Conservation (phyloP, 108 stramenopile genomes). For the Nannochloropsis gaditana region DNA sequence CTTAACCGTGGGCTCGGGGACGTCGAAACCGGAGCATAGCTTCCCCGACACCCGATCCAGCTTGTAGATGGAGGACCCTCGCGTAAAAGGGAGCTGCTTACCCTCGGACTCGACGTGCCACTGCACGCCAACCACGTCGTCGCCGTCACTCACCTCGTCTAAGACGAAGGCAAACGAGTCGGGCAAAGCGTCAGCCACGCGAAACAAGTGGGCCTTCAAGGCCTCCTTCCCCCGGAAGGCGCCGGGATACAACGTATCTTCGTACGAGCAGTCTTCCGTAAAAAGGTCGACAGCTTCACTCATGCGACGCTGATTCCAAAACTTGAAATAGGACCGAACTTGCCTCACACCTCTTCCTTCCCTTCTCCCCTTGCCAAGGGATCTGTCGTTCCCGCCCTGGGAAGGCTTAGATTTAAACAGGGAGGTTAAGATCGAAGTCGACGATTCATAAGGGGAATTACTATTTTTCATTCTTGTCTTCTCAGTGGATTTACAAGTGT, state of each 20-base stretch:
- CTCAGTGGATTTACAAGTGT: too few species aligned
- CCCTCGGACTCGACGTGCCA: constrained; percentile 74
- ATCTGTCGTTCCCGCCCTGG: too few species aligned
- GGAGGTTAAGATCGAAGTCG: too few species aligned
- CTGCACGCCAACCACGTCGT: constrained; percentile 47
- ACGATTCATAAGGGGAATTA: too few species aligned
- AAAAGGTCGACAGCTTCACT: constrained; percentile 55
- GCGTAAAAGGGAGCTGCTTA: constrained; percentile 60
- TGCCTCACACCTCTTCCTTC: neutral
- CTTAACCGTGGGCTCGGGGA: constrained; percentile 68
- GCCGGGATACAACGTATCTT: constrained; percentile 65
- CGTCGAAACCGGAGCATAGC: constrained; percentile 62
- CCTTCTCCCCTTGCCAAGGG: neutral
- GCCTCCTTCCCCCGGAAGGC: constrained; percentile 57
- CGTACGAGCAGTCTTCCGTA: constrained; percentile 58
- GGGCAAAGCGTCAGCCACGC: constrained; percentile 60
- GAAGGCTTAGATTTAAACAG: too few species aligned
- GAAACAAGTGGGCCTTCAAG: constrained; percentile 55
- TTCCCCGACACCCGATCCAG: constrained; percentile 41
- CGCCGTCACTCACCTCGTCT: constrained; percentile 56
- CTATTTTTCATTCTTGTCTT: too few species aligned
- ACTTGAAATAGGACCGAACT: constrained; percentile 23
- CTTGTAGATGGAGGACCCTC: constrained; percentile 66
- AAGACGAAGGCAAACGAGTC: constrained; percentile 61
- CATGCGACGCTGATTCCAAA: constrained; percentile 71